A percentile compares a stretch with the other conserved stretches of the same genome.
Conservation (phyloP, 2,329 filamentous ascomycete genomes). For the Sporothrix phasma region DNA sequence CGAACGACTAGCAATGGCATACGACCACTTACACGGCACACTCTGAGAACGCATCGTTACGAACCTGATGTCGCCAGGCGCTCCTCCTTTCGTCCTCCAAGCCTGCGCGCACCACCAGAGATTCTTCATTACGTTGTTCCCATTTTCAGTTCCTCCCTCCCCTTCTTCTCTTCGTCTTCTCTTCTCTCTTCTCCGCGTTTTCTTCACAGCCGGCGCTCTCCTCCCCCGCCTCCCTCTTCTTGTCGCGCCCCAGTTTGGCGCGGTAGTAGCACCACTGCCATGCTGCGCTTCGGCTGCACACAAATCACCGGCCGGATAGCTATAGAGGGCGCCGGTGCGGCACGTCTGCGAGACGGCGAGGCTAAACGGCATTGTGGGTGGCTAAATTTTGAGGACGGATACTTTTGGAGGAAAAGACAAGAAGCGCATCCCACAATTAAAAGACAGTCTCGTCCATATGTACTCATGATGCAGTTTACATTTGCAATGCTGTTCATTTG, state of each 20-base stretch:
- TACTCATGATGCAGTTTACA: neutral
- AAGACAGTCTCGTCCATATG: too few species aligned
- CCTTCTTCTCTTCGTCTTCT: neutral
- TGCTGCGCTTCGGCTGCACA: slow-evolving; percentile 18
- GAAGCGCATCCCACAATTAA: too few species aligned
- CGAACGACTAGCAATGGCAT: neutral
- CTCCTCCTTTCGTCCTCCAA: neutral
- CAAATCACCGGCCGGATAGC: neutral
- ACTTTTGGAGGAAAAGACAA: too few species aligned
- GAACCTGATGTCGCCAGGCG: neutral
- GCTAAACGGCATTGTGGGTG: neutral
- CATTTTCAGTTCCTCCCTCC: neutral
- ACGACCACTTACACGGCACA: neutral
- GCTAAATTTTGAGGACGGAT: too few species aligned
- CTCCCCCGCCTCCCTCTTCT: too few species aligned
- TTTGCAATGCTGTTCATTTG: too few species aligned
- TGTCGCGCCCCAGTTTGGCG: slow-evolving; percentile 13
- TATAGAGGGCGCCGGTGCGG: neutral
- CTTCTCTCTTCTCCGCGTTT: neutral
- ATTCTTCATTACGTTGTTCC: neutral
- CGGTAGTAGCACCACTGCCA: slow-evolving; percentile 12
- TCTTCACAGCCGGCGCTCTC: neutral
- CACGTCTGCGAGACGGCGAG: neutral
- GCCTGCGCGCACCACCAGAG: neutral
- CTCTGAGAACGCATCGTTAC: too few species aligned